Evolutionary conservation across 169 alveolate genomes (phyloP).

Genomic region (Cryptosporidium bovis): DNA sequence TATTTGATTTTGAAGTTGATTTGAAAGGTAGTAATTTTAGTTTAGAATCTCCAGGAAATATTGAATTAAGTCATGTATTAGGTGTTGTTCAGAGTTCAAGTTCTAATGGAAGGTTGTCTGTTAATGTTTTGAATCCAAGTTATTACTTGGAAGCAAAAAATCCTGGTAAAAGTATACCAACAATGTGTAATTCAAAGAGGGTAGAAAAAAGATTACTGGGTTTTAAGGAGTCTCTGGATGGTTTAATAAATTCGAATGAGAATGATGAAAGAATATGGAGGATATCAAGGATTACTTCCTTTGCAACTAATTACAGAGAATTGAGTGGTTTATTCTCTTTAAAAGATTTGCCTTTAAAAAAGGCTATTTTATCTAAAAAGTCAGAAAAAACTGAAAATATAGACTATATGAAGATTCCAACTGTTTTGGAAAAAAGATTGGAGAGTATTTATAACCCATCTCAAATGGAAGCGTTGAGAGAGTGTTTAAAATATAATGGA

Average conservation of each 20-base stretch:
- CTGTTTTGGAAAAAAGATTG: slow-evolving; percentile 1
- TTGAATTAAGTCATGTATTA: slow-evolving; percentile 23
- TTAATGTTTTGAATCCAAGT: slow-evolving; percentile 32
- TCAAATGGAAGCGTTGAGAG: slow-evolving; percentile 57
- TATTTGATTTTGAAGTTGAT: slow-evolving; percentile 23
- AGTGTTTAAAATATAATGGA: slow-evolving; percentile 82
- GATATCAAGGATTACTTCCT: slow-evolving; percentile 57
- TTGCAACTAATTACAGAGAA: slow-evolving; percentile 63
- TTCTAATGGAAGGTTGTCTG: slow-evolving; percentile 24
- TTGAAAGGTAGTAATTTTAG: neutral
- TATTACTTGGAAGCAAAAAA: slow-evolving; percentile 27
- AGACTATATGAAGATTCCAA: slow-evolving; percentile 29
- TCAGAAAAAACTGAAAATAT: neutral
- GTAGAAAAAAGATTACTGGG: neutral
- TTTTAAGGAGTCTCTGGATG: slow-evolving; percentile 6
- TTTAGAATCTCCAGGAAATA: slow-evolving; percentile 1
- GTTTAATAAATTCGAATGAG: neutral
- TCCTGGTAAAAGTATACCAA: neutral
- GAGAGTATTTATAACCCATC: slow-evolving; percentile 39
- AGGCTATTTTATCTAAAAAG: slow-evolving; percentile 22
- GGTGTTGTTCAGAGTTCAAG: slow-evolving; percentile 72
- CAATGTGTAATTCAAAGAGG: slow-evolving; percentile 38
- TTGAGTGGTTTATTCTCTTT: slow-evolving; percentile 56
- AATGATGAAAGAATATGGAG: slow-evolving; percentile 12
- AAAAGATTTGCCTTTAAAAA: slow-evolving; percentile 32